A percentile compares a stretch with the other conserved stretches of the same genome.
phyloP scores from a whole-genome alignment of 2,329 filamentous ascomycete species.

The Incumbomyces lentus region DNA sequence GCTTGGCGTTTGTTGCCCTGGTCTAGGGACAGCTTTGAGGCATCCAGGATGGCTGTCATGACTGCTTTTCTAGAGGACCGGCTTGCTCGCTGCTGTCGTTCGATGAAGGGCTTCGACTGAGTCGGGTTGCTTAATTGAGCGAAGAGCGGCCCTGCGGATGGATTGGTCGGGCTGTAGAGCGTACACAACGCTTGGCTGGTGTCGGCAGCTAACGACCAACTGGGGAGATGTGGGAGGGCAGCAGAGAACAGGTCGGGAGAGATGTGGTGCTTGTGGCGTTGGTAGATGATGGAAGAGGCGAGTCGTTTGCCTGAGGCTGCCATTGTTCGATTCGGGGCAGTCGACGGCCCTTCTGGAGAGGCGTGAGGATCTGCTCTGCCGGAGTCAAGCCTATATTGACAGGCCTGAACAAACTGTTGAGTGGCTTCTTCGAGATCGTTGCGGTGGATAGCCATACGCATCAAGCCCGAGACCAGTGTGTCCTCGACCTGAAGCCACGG shows the following conservation, averaged over 20 bases:
- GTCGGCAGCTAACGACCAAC: constrained; percentile 16
- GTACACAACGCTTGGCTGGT: constrained; percentile 23
- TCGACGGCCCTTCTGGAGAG: background rate
- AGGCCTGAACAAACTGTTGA: constrained; percentile 17
- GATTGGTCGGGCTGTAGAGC: constrained; percentile 30
- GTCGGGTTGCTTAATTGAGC: constrained; percentile 15
- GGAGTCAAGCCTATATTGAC: constrained; percentile 9
- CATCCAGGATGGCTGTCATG: constrained; percentile 28
- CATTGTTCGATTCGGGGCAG: background rate
- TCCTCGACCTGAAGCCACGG: constrained; percentile 14
- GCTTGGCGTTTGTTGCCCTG: constrained; percentile 17
- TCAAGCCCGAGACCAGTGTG: constrained; percentile 15
- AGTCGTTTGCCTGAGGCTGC: constrained; percentile 14
- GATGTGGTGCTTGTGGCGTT: constrained; percentile 20
- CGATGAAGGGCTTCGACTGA: constrained; percentile 18
- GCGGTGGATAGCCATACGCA: constrained; percentile 11
- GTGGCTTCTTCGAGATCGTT: constrained; percentile 13
- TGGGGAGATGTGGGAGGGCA: constrained; percentile 22
- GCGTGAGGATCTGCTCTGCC: background rate
- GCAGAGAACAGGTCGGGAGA: constrained; percentile 25
- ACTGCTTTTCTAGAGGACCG: constrained; percentile 22
- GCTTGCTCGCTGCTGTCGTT: constrained; percentile 15
- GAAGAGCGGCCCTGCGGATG: constrained; percentile 20
- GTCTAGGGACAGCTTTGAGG: constrained; percentile 29
- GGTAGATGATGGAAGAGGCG: constrained; percentile 23